Evolutionary conservation across 179 eudicot species (phyloP).

Genomic region (Sideroxylon spinosum): DNA sequence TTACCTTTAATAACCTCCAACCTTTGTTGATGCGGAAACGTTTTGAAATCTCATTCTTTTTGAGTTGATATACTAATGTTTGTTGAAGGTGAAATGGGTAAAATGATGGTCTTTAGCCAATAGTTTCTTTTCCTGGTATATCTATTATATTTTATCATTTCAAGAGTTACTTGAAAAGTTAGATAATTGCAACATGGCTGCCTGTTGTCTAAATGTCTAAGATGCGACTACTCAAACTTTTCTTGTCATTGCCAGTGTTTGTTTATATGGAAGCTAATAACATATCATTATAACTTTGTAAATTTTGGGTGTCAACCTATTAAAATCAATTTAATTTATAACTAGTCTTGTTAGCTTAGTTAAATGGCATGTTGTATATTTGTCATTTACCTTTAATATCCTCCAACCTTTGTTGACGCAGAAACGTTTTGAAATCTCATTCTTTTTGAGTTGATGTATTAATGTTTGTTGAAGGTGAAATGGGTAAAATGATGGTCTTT

Average conservation of each 20-base stretch:
- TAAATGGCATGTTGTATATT: no score
- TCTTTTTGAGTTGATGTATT: neutral
- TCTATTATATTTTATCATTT: neutral
- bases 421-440: neutral
- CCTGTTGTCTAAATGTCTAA: no score
- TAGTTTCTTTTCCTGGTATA: neutral
- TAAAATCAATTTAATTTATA: neutral
- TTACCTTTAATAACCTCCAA: no score
- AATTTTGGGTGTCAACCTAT: neutral
- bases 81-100: no score
- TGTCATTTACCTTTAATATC: no score
- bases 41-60: neutral
- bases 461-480: no score
- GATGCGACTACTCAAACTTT: conserved; percentile 45
- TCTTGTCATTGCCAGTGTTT: conserved; percentile 60
- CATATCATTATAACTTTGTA: neutral
- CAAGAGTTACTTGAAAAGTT: conserved; percentile 4
- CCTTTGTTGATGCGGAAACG: conserved; percentile 1
- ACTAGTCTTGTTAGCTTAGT: no score
- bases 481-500: no score
- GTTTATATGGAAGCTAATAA: conserved; percentile 55
- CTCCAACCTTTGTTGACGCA: neutral
- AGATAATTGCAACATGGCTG: no score
- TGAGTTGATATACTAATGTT: neutral
- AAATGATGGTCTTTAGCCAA: no score